These are phyloP conservation scores for Fomitopsis pulvina DNA, from an alignment of 768 basidiomycete species.

Conservation along the genomic window DNA sequence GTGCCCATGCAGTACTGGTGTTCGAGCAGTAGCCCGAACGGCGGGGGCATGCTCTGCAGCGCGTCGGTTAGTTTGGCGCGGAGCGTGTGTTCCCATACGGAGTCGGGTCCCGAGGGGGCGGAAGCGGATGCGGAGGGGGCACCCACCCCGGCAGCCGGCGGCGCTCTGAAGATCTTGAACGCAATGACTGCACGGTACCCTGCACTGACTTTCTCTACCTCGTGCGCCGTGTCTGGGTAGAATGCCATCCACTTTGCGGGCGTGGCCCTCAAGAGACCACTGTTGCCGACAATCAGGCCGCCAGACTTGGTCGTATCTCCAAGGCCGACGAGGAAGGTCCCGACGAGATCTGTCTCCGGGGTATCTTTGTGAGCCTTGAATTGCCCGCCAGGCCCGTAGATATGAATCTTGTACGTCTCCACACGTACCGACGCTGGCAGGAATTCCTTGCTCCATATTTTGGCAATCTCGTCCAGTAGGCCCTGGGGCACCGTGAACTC, in stretches of 20 bases:
- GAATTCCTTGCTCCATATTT: conserved; percentile 16
- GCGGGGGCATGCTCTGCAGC: conserved; percentile 6
- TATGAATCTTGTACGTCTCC: conserved; percentile 27
- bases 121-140: neutral
- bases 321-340: conserved; percentile 28
- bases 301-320: conserved; percentile 17
- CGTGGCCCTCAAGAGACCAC: neutral
- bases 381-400: conserved; percentile 24
- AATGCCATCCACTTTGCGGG: conserved; percentile 23
- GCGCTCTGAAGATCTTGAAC: conserved; percentile 25
- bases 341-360: conserved; percentile 22
- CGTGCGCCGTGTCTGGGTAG: conserved; percentile 25
- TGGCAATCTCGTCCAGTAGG: conserved; percentile 12
- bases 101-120: neutral
- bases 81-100: neutral
- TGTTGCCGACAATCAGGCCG: neutral
- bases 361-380: conserved; percentile 25
- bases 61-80: neutral
- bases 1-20: conserved; percentile 23
- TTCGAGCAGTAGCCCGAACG: conserved; percentile 22
- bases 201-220: conserved; percentile 3
- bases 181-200: conserved; percentile 25
- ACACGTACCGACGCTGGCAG: conserved; percentile 19
- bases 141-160: too few relatives aligned
- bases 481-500: conserved; percentile 15